Percentiles rank a stretch among this genome's conserved stretches.
phyloP scores from a whole-genome alignment of 2,329 filamentous ascomycete genomes.

The Colletotrichum falcatum region DNA sequence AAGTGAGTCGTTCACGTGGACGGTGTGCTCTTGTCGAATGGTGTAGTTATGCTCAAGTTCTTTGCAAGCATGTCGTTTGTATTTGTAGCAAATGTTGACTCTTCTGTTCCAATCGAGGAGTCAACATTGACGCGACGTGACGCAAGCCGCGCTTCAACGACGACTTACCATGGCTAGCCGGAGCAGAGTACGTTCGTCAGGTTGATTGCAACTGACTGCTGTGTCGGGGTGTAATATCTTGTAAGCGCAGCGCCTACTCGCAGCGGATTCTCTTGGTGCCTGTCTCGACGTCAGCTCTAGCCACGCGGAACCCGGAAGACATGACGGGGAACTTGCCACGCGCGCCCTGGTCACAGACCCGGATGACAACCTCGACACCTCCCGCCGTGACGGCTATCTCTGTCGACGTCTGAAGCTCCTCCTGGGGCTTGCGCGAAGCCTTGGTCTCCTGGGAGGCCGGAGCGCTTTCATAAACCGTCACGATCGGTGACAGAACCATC shows the following conservation, averaged over 20 bases:
- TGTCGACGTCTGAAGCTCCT: neutral
- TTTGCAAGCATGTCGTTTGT: neutral
- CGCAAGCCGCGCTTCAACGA: neutral
- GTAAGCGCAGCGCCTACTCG: neutral
- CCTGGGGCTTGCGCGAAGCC: neutral
- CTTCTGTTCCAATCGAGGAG: neutral
- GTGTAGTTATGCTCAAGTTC: neutral
- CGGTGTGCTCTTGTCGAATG: too few species aligned
- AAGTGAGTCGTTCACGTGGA: neutral
- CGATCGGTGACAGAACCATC: neutral
- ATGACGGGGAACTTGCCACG: neutral
- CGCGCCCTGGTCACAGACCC: neutral
- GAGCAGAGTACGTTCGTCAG: neutral
- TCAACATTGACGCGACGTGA: neutral
- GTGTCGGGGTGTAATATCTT: neutral
- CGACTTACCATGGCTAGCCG: neutral
- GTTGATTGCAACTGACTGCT: too few species aligned
- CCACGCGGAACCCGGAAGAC: fast-evolving
- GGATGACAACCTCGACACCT: neutral
- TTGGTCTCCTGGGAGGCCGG: neutral
- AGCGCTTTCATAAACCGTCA: neutral
- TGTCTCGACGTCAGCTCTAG: neutral
- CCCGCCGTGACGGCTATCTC: neutral
- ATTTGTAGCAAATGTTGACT: neutral
- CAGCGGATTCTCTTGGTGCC: slow-evolving; percentile 6